Evolutionary conservation across 768 basidiomycete genomes (phyloP).

Genomic region (Amanita molliuscula): DNA sequence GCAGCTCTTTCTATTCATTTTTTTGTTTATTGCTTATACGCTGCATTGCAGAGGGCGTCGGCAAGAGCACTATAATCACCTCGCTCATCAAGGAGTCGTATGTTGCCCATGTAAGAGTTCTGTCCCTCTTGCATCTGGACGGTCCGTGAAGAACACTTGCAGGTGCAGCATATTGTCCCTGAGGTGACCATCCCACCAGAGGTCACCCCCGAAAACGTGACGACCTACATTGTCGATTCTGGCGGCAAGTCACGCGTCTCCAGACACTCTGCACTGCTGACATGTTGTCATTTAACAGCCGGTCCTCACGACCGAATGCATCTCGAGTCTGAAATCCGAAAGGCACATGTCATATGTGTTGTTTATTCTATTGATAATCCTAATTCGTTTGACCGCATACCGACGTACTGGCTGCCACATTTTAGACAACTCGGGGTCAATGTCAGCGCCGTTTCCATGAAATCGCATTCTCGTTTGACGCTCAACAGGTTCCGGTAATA

Average conservation of each 20-base stretch:
- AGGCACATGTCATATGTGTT: constrained; percentile 96
- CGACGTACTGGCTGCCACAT: constrained; percentile 95
- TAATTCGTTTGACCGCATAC: constrained; percentile 92
- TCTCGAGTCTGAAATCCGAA: constrained; percentile 90
- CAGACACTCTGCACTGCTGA: not conserved
- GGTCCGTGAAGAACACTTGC: constrained; percentile 2
- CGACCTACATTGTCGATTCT: constrained; percentile 96
- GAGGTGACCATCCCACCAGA: constrained; percentile 98
- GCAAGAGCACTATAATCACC: constrained; percentile 96
- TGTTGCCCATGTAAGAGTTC: constrained; percentile 62
- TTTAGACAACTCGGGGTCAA: constrained; percentile 95
- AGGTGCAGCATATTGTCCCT: constrained; percentile 94
- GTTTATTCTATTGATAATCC: constrained; percentile 97
- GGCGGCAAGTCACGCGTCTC: constrained; percentile 53
- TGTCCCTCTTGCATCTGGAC: not conserved
- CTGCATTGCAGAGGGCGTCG: constrained; percentile 71
- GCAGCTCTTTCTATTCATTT: constrained; percentile 13
- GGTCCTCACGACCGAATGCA: constrained; percentile 78
- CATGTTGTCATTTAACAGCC: constrained; percentile 34
- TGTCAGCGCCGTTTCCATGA: constrained; percentile 31
- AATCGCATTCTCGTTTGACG: not conserved
- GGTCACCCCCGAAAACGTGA: constrained; percentile 95
- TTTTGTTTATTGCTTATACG: constrained; percentile 9
- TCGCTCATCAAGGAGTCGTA: constrained; percentile 95
- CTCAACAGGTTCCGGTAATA: constrained; percentile 80